Conservation (phyloP, 176 grass and related monocot genomes). For the Cocos nucifera region DNA sequence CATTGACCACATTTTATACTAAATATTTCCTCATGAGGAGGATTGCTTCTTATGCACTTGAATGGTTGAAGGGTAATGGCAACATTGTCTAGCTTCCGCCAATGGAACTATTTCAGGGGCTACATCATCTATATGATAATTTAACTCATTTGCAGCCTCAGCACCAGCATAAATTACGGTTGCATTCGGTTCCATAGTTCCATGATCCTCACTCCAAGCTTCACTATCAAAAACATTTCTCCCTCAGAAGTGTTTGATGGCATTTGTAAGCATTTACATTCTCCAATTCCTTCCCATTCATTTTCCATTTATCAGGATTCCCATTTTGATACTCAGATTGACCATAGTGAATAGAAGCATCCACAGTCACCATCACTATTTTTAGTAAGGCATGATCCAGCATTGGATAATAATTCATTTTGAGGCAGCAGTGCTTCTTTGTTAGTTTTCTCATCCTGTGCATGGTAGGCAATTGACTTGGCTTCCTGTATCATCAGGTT, state of each 20-base stretch:
- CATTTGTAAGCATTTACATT: conserved; percentile 16
- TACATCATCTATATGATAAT: conserved; percentile 2
- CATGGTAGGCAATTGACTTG: no score
- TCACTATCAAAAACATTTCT: conserved; percentile 12
- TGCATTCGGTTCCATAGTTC: conserved; percentile 11
- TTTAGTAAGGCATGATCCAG: conserved; percentile 1
- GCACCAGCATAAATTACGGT: neutral
- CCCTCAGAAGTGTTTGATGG: neutral
- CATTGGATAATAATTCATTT: neutral
- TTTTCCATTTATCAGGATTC: neutral
- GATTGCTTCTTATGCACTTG: no score
- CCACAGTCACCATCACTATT: conserved; percentile 33
- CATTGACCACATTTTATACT: no score
- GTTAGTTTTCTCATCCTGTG: neutral
- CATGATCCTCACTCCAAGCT: conserved; percentile 18
- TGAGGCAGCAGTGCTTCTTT: neutral
- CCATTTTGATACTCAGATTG: conserved; percentile 36
- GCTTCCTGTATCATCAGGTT: no score
- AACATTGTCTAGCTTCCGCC: neutral
- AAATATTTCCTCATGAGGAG: no score
- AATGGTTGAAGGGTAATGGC: no score
- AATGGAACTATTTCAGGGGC: conserved; percentile 12
- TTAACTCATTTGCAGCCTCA: conserved; percentile 15
- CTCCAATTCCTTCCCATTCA: conserved; percentile 16
- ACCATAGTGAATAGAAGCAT: conserved; percentile 36